Base-by-base conservation (phyloP, 306 rosid genomes). In the Castanea crenata region DNA sequence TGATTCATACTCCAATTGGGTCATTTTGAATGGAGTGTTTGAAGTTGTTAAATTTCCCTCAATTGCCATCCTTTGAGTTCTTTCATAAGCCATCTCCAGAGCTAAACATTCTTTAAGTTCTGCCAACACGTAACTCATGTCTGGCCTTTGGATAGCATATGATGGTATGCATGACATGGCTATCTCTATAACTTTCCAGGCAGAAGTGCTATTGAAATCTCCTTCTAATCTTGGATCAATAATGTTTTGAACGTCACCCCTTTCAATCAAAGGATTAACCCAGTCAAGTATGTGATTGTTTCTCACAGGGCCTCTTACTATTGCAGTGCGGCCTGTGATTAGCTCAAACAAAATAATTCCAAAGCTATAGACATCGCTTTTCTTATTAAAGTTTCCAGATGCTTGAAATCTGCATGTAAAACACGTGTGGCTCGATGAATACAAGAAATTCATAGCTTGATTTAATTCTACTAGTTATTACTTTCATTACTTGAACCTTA, bases 81-180 rank as follows among this genome's bases (percentile, higher is more conserved):
- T 6, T 12, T 9, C 35, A 41, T n/a, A 31, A 44, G 25, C 44
- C 38, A 78, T 81, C 5, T 82, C 83, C 13, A 78, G 20, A n/a
- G 75, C 72, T 34, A 87, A 57, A 57, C 80, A 82, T 4, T 79
- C 81, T 20, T 81, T 84, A 5, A 87, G 63, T 31, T 76, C 83
- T 21, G 3, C 21, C 35, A 81, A 49, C 32, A 84, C 69, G 16
- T 70, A 49, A n/a, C 81, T 79, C 15, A 84, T 82, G 72, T 87
- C 82, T n/a, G 82, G 84, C 25, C 86, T 86, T 61, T 83, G 76
- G 25, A 19, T 19, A 21, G 73, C 69, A 51, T 2, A 5, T 41
- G 57, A n/a, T 13, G 32, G 19, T 72, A 18, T 56, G 74, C 86
- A 84, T 0, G 71, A 61, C 78, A 78, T 46, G 7, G 79, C 88